A percentile compares a stretch with the other conserved stretches of the same genome.
phyloP scores from a whole-genome alignment of 352 stramenopile genomes.

The Aphanomyces euteiches region DNA sequence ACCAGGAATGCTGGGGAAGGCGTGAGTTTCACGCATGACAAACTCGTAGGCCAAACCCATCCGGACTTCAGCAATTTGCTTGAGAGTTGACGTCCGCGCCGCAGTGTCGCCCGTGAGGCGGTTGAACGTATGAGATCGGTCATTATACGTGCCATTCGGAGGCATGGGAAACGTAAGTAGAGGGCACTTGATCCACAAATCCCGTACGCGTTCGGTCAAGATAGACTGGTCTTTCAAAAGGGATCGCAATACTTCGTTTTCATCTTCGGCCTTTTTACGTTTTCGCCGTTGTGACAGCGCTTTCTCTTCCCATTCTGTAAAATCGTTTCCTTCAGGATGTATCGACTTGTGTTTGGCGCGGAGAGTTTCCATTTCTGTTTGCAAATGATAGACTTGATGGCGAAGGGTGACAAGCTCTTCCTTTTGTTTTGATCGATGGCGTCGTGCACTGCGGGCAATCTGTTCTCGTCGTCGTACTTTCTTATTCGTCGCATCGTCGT shows the following conservation, averaged over 20 bases:
- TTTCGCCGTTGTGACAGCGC: slow-evolving; percentile 25
- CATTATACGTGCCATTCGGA: slow-evolving; percentile 13
- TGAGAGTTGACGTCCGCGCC: slow-evolving; percentile 46
- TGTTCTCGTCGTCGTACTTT: slow-evolving; percentile 24
- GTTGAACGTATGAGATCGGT: slow-evolving; percentile 27
- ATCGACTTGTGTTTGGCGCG: slow-evolving; percentile 27
- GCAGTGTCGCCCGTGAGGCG: slow-evolving; percentile 40
- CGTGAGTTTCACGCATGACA: slow-evolving; percentile 34
- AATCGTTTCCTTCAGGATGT: slow-evolving; percentile 28
- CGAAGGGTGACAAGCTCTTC: slow-evolving; percentile 65
- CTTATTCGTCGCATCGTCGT: slow-evolving; percentile 19
- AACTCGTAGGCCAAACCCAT: slow-evolving; percentile 41
- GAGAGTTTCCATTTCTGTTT: slow-evolving; percentile 62
- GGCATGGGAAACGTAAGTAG: slow-evolving; percentile 22
- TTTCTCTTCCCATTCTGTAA: slow-evolving; percentile 31
- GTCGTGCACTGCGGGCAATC: slow-evolving; percentile 25
- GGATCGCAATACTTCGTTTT: slow-evolving; percentile 22
- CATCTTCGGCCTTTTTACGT: slow-evolving; percentile 29
- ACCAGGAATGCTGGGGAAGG: slow-evolving; percentile 27
- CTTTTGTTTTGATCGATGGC: slow-evolving; percentile 32
- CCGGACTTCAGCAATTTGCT: slow-evolving; percentile 53
- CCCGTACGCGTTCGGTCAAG: slow-evolving; percentile 24
- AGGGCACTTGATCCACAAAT: slow-evolving; percentile 43
- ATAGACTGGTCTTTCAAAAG: slow-evolving; percentile 22
- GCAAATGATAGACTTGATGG: slow-evolving; percentile 65